Percentiles rank a stretch among this genome's conserved stretches.
These are phyloP conservation scores for Metschnikowia dekortorum DNA, from an alignment of 805 yeast genomes.

Conservation along the genomic window DNA sequence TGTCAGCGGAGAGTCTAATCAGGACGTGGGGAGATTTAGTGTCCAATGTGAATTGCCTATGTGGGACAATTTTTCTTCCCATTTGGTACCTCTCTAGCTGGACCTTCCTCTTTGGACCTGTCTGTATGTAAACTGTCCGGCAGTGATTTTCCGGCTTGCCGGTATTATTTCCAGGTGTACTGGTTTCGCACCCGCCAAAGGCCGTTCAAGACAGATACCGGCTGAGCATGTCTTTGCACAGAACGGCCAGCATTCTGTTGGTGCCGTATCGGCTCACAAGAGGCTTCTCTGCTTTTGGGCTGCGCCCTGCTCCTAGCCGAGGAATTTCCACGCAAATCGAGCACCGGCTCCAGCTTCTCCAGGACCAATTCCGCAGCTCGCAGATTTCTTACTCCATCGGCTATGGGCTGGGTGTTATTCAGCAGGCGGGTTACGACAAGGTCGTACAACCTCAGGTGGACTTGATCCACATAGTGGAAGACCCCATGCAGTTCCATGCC, in stretches of 20 bases:
- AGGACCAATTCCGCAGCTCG: constrained; percentile 29
- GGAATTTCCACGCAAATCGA: neutral
- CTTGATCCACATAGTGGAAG: constrained; percentile 74
- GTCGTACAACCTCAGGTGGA: constrained; percentile 68
- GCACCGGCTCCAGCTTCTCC: constrained; percentile 7
- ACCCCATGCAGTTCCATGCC: constrained; percentile 73
- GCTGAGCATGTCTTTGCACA: neutral
- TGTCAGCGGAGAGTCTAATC: too few species aligned
- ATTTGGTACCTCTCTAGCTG: too few species aligned
- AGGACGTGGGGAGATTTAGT: too few species aligned
- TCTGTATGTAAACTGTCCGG: too few species aligned
- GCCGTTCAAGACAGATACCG: neutral
- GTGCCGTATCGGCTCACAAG: neutral
- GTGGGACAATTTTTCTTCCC: too few species aligned
- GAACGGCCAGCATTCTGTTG: neutral
- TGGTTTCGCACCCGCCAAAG: constrained; percentile 1
- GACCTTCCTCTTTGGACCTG: too few species aligned
- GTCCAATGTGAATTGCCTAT: too few species aligned
- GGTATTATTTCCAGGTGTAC: neutral
- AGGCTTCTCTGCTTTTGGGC: neutral
- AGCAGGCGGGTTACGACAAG: constrained; percentile 48
- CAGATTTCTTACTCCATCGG: constrained; percentile 83
- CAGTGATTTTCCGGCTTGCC: too few species aligned
- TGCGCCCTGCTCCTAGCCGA: neutral
- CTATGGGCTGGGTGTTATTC: constrained; percentile 91